Evolutionary conservation across 2,329 filamentous ascomycete species (phyloP).

Genomic region (Beauveria caledonica): DNA sequence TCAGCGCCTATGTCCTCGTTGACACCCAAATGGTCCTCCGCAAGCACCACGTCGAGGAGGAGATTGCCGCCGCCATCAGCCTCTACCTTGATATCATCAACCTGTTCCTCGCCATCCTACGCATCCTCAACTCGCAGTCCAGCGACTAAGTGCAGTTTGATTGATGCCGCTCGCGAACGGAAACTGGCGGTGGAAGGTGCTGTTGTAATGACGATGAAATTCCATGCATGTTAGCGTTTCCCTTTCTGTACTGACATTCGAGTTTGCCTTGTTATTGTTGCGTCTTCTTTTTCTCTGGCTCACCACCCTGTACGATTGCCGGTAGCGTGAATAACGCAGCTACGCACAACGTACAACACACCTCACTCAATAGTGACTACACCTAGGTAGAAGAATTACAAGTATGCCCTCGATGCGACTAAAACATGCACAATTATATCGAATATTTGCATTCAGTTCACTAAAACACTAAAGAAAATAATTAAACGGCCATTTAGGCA

Average conservation of each 20-base stretch:
- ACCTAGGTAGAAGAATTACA: neutral
- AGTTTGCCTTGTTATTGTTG: neutral
- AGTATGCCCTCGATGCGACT: neutral
- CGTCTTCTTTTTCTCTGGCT: neutral
- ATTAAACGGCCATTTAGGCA: constrained; percentile 22
- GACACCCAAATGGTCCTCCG: constrained; percentile 94
- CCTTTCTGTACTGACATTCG: neutral
- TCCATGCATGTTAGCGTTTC: neutral
- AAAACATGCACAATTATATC: constrained; percentile 26
- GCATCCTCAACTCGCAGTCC: constrained; percentile 92
- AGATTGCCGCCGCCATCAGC: constrained; percentile 91
- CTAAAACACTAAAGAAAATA: constrained; percentile 44
- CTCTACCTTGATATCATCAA: constrained; percentile 96
- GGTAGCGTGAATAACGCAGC: neutral
- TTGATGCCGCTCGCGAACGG: neutral
- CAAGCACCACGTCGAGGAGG: constrained; percentile 95
- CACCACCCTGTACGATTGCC: neutral
- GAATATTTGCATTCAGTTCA: constrained; percentile 58
- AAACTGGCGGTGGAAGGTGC: neutral
- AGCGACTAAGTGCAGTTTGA: constrained; percentile 60
- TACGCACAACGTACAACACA: neutral
- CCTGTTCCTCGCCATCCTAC: constrained; percentile 88
- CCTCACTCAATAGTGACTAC: neutral
- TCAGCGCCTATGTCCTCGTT: constrained; percentile 89
- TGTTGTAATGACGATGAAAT: neutral